These are phyloP conservation scores for Coffea humblotiana DNA, from an alignment of 305 asterid species.

Conservation along the genomic window DNA sequence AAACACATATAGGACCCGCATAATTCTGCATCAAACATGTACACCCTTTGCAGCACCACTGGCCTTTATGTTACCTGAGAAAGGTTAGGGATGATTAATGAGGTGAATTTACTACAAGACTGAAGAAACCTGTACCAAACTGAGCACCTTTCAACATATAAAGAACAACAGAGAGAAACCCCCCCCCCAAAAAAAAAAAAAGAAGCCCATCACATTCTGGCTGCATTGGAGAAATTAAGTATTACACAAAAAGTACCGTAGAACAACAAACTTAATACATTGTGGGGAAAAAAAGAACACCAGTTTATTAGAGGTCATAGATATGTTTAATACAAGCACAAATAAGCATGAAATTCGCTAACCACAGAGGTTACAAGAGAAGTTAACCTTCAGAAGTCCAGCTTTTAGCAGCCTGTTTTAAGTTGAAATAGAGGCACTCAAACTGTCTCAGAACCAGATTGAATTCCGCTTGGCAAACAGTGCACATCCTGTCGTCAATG, in stretches of 20 bases:
- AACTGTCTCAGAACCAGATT: background rate
- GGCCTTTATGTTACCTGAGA: background rate
- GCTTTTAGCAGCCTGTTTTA: slow-evolving; percentile 6
- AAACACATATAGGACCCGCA: too few species aligned
- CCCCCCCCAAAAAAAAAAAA: background rate
- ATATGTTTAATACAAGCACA: background rate
- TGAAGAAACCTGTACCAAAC: background rate
- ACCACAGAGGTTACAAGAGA: background rate
- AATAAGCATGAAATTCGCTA: background rate
- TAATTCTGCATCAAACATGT: too few species aligned
- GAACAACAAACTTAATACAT: too few species aligned
- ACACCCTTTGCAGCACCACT: too few species aligned
- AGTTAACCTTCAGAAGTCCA: background rate
- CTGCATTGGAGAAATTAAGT: background rate
- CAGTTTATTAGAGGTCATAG: background rate
- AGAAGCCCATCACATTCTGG: background rate
- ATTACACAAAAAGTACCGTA: too few species aligned
- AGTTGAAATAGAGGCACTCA: background rate
- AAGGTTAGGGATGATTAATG: background rate
- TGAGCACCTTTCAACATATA: background rate
- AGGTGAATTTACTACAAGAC: background rate
- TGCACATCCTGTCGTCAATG: background rate
- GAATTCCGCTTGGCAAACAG: background rate
- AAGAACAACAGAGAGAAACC: background rate
- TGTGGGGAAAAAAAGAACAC: background rate